These are phyloP conservation scores for Proliferodiscus dingleyae DNA, from an alignment of 2,329 filamentous ascomycete species.

Conservation along the genomic window DNA sequence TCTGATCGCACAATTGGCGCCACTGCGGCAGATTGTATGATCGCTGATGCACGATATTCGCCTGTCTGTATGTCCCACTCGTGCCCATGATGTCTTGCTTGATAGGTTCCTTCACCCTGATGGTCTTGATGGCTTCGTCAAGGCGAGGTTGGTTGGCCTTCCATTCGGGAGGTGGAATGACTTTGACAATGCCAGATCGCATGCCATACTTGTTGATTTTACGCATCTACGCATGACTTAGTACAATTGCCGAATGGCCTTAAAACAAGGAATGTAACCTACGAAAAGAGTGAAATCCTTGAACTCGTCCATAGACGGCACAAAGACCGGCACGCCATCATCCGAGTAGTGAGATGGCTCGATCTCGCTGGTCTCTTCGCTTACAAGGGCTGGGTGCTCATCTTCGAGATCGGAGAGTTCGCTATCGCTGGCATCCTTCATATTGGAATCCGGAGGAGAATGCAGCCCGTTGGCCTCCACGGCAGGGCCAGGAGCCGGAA, in stretches of 20 bases:
- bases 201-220: slow-evolving; percentile 91
- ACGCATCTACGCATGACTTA: slow-evolving; percentile 50
- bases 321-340: slow-evolving; percentile 87
- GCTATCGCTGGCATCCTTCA: slow-evolving; percentile 55
- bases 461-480: slow-evolving; percentile 38
- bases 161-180: slow-evolving; percentile 93
- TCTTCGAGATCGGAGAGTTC: slow-evolving; percentile 61
- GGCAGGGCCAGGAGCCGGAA: slow-evolving; percentile 19
- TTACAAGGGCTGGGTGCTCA: slow-evolving; percentile 19
- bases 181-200: slow-evolving; percentile 95
- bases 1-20: slow-evolving; percentile 88
- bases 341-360: slow-evolving; percentile 79
- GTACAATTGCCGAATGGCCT: slow-evolving; percentile 2
- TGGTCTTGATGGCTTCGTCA: slow-evolving; percentile 81
- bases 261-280: slow-evolving; percentile 33
- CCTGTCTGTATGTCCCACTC: slow-evolving; percentile 91
- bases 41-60: slow-evolving; percentile 92
- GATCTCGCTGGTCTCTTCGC: slow-evolving; percentile 70
- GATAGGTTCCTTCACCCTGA: slow-evolving; percentile 93
- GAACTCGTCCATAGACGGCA: slow-evolving; percentile 92
- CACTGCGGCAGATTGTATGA: slow-evolving; percentile 97
- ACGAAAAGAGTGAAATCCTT: slow-evolving; percentile 90
- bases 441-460: slow-evolving; percentile 61
- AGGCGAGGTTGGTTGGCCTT: slow-evolving; percentile 72
- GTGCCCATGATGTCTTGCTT: slow-evolving; percentile 97